Evolutionary conservation across 2,329 filamentous ascomycete genomes (phyloP).

Genomic region (Pseudogymnoascus sp.): DNA sequence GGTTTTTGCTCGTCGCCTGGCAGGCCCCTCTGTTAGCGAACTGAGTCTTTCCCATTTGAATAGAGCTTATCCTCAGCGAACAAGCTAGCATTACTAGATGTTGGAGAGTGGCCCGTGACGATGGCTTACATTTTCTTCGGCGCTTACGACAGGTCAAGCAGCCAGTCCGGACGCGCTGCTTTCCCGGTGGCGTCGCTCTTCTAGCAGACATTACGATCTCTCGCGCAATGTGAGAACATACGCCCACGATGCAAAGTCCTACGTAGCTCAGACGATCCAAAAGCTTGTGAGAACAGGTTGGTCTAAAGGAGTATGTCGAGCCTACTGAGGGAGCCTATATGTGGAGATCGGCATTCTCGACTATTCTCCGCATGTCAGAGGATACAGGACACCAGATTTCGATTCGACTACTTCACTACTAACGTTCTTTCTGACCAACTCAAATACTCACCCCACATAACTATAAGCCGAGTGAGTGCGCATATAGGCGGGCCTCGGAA

Average conservation of each 20-base stretch:
- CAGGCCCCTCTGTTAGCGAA: neutral
- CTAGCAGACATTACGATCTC: neutral
- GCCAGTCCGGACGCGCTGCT: slow-evolving; percentile 12
- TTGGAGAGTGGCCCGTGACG: neutral
- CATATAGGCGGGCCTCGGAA: neutral
- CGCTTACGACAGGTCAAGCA: slow-evolving; percentile 16
- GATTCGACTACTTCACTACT: neutral
- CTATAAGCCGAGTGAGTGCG: neutral
- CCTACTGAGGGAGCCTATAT: neutral
- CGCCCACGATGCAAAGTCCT: neutral
- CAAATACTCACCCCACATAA: neutral
- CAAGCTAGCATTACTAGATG: neutral
- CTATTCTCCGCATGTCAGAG: neutral
- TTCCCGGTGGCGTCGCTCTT: neutral
- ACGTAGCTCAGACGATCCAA: neutral
- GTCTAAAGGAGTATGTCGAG: neutral
- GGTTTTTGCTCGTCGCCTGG: slow-evolving; percentile 12
- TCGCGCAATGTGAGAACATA: neutral
- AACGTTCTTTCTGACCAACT: neutral
- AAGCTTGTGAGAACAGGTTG: neutral
- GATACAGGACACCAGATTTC: neutral
- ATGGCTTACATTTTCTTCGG: slow-evolving; percentile 15
- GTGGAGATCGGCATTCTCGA: neutral
- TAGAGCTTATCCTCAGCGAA: neutral
- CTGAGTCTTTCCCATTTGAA: neutral